These are phyloP conservation scores for Leptosphaerulina australis DNA, from an alignment of 2,329 filamentous ascomycete species.

Conservation along the genomic window DNA sequence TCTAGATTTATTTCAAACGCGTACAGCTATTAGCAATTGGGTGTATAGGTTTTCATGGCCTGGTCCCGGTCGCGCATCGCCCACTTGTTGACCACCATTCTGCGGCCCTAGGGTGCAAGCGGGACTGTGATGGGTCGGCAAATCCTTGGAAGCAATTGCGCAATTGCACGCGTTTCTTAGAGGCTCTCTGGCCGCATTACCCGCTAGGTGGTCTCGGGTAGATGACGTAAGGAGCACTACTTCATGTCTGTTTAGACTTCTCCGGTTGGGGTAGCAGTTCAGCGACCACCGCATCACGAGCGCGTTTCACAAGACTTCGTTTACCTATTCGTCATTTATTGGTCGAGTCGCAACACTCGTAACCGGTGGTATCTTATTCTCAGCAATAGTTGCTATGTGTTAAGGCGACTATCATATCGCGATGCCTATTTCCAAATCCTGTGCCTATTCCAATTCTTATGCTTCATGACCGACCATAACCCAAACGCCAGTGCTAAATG, in stretches of 20 bases:
- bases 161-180: conserved; percentile 45
- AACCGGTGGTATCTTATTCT: conserved; percentile 34
- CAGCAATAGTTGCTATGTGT: conserved; percentile 12
- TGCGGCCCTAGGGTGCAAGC: conserved; percentile 29
- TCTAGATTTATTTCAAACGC: conserved; percentile 4
- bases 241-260: conserved; percentile 1
- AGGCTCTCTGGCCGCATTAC: conserved; percentile 15
- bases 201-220: neutral
- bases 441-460: conserved; percentile 9
- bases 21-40: conserved; percentile 10
- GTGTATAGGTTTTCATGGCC: conserved; percentile 7
- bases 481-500: conserved; percentile 51
- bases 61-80: conserved; percentile 5
- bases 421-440: conserved; percentile 10
- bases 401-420: neutral
- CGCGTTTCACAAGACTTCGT: neutral
- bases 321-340: conserved; percentile 2
- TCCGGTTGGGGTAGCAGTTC: conserved; percentile 11
- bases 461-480: conserved; percentile 23
- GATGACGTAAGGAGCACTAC: conserved; percentile 9
- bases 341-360: conserved; percentile 9
- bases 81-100: conserved; percentile 18
- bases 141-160: conserved; percentile 47
- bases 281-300: conserved; percentile 5
- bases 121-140: conserved; percentile 37